Conservation (phyloP, 441 rosid genomes). For the Croton setiger region DNA sequence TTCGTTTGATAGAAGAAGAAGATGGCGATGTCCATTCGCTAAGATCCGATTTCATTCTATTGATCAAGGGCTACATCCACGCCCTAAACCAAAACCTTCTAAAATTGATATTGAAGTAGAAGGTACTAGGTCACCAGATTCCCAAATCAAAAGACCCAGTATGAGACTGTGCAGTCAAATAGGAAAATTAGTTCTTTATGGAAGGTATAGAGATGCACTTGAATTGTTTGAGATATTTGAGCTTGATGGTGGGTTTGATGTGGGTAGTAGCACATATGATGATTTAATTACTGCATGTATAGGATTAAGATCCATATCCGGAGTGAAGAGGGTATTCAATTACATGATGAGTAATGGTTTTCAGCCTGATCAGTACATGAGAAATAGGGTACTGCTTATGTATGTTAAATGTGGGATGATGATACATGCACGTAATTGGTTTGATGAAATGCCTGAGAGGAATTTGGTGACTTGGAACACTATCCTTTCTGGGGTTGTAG, state of each 20-base stretch:
- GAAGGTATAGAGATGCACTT: slow-evolving; percentile 64
- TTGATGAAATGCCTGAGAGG: slow-evolving; percentile 76
- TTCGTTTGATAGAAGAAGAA: slow-evolving; percentile 35
- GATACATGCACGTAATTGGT: slow-evolving; percentile 58
- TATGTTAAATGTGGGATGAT: slow-evolving; percentile 80
- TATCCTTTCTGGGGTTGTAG: slow-evolving; percentile 61
- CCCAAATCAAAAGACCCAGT: slow-evolving; percentile 39
- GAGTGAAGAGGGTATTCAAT: slow-evolving; percentile 58
- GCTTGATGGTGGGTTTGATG: slow-evolving; percentile 44
- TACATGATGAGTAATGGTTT: slow-evolving; percentile 55
- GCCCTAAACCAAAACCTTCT: slow-evolving; percentile 48
- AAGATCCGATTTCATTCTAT: slow-evolving; percentile 44
- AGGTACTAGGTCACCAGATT: slow-evolving; percentile 20
- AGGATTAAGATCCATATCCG: slow-evolving; percentile 60
- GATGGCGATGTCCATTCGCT: slow-evolving; percentile 40
- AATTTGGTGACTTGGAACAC: slow-evolving; percentile 63
- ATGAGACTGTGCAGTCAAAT: slow-evolving; percentile 67
- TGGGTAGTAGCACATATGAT: slow-evolving; percentile 60
- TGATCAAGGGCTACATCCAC: slow-evolving; percentile 48
- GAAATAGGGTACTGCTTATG: slow-evolving; percentile 71
- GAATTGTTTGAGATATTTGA: slow-evolving; percentile 81
- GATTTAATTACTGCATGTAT: slow-evolving; percentile 76
- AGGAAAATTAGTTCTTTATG: slow-evolving; percentile 60
- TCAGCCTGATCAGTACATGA: slow-evolving; percentile 57
- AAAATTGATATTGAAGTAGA: slow-evolving; percentile 24